Evolutionary conservation across 176 grass and related monocot species (phyloP), one percentile per base, ranked within the genome.

Genomic region (Zoysia pacifica): DNA sequence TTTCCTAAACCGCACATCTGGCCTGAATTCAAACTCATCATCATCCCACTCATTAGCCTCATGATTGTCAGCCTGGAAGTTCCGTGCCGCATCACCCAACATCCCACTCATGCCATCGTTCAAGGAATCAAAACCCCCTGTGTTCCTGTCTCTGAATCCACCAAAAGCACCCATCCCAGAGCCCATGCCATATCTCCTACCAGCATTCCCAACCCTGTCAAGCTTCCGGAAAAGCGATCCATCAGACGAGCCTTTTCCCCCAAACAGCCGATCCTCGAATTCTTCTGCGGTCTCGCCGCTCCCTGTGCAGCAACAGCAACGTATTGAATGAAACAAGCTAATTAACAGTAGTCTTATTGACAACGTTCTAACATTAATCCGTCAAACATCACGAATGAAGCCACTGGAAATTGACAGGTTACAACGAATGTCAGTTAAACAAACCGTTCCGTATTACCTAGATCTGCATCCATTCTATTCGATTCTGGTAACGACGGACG

Each of bases 51-150:
- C 77, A 0, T 54, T 84, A 0, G 89, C 90, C 0, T 62, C 81
- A 3, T 82, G 46, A 20, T 89, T 81, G 2, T 65, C 83, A 48
- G 46, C 60, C 35, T 81, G 70, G 78, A 83, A 89, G 13, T 69
- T 84, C 12, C 42, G 84, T n/a, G 87, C 85, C 4, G 18, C 61
- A 9, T 87, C 4, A 14, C 81, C 67, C 51, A 98, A 74, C 69
- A 74, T 75, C 11, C 86, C 72, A 46, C 81, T 84, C 88, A 94
- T 84, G n/a, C 92, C 88, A 89, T 98, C 90, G 10, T 78, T 18
- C 19, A 82, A 76, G 53, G 96, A 87, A 89, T 94, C 80, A 49
- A 75, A 89, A 48, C 70, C 49, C 13, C 53, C 73, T 58, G 61
- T 50, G 80, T 62, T 42, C 53, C 40, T 84, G 65, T 66, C 49